Evolutionary conservation across 225 moss, liverwort and hornwort genomes (phyloP).

Genomic region (Sphagnum tenellum): DNA sequence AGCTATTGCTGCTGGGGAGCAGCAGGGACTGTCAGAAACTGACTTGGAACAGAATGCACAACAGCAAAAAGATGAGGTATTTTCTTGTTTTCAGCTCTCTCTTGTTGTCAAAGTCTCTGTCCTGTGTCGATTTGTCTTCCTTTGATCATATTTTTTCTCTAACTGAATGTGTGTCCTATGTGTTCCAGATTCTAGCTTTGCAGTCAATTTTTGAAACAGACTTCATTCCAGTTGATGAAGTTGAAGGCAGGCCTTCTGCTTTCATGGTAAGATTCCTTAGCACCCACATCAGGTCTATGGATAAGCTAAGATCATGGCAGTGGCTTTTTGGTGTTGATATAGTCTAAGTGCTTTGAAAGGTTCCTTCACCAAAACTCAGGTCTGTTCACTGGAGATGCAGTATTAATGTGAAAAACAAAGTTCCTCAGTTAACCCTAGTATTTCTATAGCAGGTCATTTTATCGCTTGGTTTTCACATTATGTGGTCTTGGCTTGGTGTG

Average conservation of each 20-base stretch:
- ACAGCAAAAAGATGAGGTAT: slow-evolving; percentile 47
- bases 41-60: slow-evolving; percentile 33
- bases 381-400: no score
- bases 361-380: no score
- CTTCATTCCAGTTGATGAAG: slow-evolving; percentile 23
- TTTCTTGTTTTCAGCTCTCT: neutral
- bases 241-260: slow-evolving; percentile 10
- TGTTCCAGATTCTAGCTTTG: slow-evolving; percentile 26
- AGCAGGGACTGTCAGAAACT: slow-evolving; percentile 10
- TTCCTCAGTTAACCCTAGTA: no score
- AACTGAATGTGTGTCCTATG: neutral
- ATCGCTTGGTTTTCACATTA: no score
- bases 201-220: slow-evolving; percentile 53
- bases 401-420: no score
- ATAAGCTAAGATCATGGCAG: no score
- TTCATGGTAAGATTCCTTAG: slow-evolving; percentile 25
- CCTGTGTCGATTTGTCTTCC: neutral
- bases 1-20: slow-evolving; percentile 7
- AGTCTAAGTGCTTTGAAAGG: no score
- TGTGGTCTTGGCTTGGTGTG: no score
- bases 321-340: no score
- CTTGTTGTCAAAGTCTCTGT: neutral
- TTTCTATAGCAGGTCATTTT: no score
- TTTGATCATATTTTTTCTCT: neutral
- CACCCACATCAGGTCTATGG: no score